These are phyloP conservation scores for Talaromyces rugulosus DNA, from an alignment of 2,329 filamentous ascomycete species.

Conservation along the genomic window DNA sequence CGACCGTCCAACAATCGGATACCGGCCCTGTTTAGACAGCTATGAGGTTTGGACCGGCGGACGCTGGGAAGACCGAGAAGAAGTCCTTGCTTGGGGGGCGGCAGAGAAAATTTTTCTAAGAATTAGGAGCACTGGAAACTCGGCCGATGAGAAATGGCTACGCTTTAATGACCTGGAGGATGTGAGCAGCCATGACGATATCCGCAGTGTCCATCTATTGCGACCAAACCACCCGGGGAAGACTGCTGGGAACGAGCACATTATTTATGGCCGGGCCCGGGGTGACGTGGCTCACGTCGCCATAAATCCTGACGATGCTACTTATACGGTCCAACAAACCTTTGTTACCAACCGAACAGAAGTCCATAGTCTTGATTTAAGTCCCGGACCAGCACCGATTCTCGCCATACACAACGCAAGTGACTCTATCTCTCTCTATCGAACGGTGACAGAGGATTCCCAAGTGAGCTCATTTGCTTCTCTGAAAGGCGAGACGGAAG, in stretches of 20 bases:
- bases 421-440: constrained; percentile 45
- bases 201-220: constrained; percentile 54
- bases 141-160: constrained; percentile 41
- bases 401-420: constrained; percentile 52
- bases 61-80: constrained; percentile 48
- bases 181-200: constrained; percentile 55
- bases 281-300: constrained; percentile 46
- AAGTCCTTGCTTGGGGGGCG: constrained; percentile 58
- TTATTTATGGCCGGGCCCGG: constrained; percentile 55
- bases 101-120: constrained; percentile 54
- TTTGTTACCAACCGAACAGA: constrained; percentile 42
- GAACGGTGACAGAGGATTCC: constrained; percentile 28
- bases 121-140: constrained; percentile 41
- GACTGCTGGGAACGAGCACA: constrained; percentile 35
- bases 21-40: constrained; percentile 55
- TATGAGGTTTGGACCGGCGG: constrained; percentile 50
- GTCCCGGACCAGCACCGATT: constrained; percentile 35
- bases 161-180: constrained; percentile 50
- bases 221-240: constrained; percentile 35
- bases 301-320: constrained; percentile 26
- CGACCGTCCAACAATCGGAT: constrained; percentile 53
- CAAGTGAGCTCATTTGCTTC: constrained; percentile 34
- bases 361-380: constrained; percentile 48
- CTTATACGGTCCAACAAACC: constrained; percentile 31
- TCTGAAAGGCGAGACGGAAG: constrained; percentile 19